A percentile compares a stretch with the other conserved stretches of the same genome.
These are phyloP conservation scores for Pichia nakasei DNA, from an alignment of 805 yeast species.

Conservation along the genomic window DNA sequence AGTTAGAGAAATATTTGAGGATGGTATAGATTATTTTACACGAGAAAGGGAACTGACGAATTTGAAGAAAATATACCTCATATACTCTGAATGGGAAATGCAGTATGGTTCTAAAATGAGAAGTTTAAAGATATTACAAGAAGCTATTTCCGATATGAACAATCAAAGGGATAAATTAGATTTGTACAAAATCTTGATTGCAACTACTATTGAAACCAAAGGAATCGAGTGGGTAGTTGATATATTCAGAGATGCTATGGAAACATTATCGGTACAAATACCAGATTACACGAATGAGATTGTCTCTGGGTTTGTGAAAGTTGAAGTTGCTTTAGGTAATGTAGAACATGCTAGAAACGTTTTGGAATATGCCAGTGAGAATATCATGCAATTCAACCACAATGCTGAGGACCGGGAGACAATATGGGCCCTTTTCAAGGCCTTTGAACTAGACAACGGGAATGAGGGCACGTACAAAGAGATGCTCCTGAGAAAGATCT, in stretches of 20 bases:
- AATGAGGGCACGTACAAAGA: slow-evolving; percentile 62
- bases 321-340: slow-evolving; percentile 50
- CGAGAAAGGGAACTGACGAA: slow-evolving; percentile 23
- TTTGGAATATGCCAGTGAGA: slow-evolving; percentile 43
- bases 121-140: slow-evolving; percentile 39
- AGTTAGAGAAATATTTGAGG: slow-evolving; percentile 68
- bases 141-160: slow-evolving; percentile 29
- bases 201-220: slow-evolving; percentile 30
- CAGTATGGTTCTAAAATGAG: slow-evolving; percentile 41
- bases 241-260: slow-evolving; percentile 44
- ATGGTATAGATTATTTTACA: slow-evolving; percentile 34
- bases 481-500: slow-evolving; percentile 56
- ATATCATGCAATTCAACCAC: slow-evolving; percentile 26
- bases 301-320: slow-evolving; percentile 43
- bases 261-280: slow-evolving; percentile 20
- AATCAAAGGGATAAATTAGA: slow-evolving; percentile 26
- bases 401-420: slow-evolving; percentile 19
- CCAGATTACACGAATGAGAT: slow-evolving; percentile 30
- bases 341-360: slow-evolving; percentile 54
- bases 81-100: slow-evolving; percentile 59
- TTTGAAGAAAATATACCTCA: slow-evolving; percentile 39
- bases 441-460: slow-evolving; percentile 67
- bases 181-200: slow-evolving; percentile 36
- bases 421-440: slow-evolving; percentile 65
- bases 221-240: slow-evolving; percentile 38